A percentile compares a stretch with the other conserved stretches of the same genome.
phyloP scores from a whole-genome alignment of 176 grass and related monocot genomes.

The Metroxylon sagu region DNA sequence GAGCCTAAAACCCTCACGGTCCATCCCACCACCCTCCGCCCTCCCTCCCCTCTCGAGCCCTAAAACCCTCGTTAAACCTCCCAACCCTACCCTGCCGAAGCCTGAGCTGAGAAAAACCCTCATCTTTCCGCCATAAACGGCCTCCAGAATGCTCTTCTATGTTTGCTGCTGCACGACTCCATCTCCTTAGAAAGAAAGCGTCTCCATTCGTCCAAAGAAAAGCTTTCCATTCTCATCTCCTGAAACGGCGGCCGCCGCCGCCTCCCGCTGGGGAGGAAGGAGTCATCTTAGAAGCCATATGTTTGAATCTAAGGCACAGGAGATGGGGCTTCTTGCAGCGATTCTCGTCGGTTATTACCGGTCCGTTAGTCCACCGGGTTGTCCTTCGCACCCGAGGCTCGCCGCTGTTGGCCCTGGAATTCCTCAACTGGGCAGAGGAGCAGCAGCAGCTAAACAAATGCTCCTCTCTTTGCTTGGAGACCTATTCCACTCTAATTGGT shows the following conservation, averaged over 20 bases:
- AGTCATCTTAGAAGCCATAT: slow-evolving; percentile 3
- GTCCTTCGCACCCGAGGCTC: slow-evolving; percentile 1
- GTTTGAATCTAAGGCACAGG: slow-evolving; percentile 7
- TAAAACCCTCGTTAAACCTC: no score
- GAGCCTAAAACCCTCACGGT: no score
- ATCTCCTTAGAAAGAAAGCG: not conserved
- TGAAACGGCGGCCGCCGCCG: no score
- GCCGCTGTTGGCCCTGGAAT: slow-evolving; percentile 4
- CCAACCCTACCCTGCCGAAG: no score
- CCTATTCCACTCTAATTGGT: slow-evolving; percentile 2
- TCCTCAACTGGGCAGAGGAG: slow-evolving; percentile 1
- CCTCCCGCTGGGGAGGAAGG: not conserved
- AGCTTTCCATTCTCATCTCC: not conserved
- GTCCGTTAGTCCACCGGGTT: not conserved
- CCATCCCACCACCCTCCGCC: no score
- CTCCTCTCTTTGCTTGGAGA: slow-evolving; percentile 4
- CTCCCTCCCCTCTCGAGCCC: no score
- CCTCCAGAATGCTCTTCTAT: slow-evolving; percentile 14
- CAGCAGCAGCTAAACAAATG: not conserved
- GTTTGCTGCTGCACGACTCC: not conserved
- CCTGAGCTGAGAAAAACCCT: not conserved
- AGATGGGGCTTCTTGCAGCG: slow-evolving; percentile 10
- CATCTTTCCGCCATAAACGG: not conserved
- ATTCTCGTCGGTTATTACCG: not conserved
- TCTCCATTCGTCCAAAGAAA: not conserved